Evolutionary conservation across 805 yeast genomes (phyloP).

Genomic region (Alloascoidea africana): DNA sequence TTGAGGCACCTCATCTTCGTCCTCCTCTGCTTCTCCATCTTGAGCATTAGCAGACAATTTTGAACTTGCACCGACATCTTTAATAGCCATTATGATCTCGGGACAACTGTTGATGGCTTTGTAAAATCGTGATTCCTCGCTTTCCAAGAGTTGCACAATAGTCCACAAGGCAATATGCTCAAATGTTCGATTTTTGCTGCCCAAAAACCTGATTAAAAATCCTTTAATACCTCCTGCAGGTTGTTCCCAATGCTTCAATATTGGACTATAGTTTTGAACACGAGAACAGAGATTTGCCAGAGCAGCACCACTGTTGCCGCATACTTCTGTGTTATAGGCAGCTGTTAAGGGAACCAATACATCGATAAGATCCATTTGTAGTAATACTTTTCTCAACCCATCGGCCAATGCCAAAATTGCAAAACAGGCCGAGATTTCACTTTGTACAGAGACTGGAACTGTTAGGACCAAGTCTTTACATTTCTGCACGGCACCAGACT

Average conservation of each 20-base stretch:
- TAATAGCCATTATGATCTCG: slow-evolving; percentile 18
- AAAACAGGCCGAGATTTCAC: slow-evolving; percentile 93
- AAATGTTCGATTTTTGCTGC: slow-evolving; percentile 79
- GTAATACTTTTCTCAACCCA: slow-evolving; percentile 72
- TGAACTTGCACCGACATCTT: slow-evolving; percentile 5
- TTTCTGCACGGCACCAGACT: slow-evolving; percentile 90
- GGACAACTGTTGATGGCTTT: slow-evolving; percentile 16
- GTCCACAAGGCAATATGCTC: slow-evolving; percentile 99
- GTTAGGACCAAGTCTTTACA: slow-evolving; percentile 75
- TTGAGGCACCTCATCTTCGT: slow-evolving; percentile 1
- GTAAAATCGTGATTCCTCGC: slow-evolving; percentile 49
- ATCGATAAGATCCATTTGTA: slow-evolving; percentile 72
- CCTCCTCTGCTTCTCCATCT: not conserved
- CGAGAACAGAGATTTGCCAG: slow-evolving; percentile 90
- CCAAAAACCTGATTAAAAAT: slow-evolving; percentile 66
- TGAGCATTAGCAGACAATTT: not conserved
- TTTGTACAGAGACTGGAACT: slow-evolving; percentile 86
- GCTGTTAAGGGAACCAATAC: slow-evolving; percentile 86
- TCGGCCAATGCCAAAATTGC: slow-evolving; percentile 95
- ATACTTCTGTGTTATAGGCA: slow-evolving; percentile 82
- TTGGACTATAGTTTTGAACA: slow-evolving; percentile 67
- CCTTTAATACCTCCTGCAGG: slow-evolving; percentile 81
- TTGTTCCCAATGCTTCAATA: slow-evolving; percentile 60
- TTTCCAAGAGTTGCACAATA: slow-evolving; percentile 79
- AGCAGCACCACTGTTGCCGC: slow-evolving; percentile 98